phyloP scores from a whole-genome alignment of 805 yeast genomes.

The Zygotorulaspora florentina region DNA sequence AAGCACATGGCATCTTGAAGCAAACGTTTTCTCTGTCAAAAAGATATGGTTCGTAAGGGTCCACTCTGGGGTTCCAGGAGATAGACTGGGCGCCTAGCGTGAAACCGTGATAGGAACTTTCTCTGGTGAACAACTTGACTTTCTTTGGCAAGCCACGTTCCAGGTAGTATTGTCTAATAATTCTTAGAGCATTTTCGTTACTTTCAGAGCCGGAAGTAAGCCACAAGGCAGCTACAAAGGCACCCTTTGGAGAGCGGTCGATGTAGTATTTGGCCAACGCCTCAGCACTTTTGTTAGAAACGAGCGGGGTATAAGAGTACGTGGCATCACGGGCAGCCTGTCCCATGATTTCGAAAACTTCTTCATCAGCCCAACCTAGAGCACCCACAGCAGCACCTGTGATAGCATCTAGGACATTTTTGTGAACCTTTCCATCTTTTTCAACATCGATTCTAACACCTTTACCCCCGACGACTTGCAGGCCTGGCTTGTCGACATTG shows the following conservation, averaged over 20 bases:
- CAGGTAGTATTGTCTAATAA: slow-evolving; percentile 45
- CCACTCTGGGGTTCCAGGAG: slow-evolving; percentile 36
- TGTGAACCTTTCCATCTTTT: slow-evolving; percentile 38
- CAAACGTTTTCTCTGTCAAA: slow-evolving; percentile 22
- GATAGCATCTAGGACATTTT: slow-evolving; percentile 39
- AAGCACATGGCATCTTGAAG: slow-evolving; percentile 31
- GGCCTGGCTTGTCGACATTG: slow-evolving; percentile 36
- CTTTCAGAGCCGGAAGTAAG: slow-evolving; percentile 64
- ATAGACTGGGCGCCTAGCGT: slow-evolving; percentile 44
- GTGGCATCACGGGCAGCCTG: slow-evolving; percentile 38
- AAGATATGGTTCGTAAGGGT: slow-evolving; percentile 29
- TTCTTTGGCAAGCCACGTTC: slow-evolving; percentile 43
- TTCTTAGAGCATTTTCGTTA: slow-evolving; percentile 61
- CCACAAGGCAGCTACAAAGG: slow-evolving; percentile 41
- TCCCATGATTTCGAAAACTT: slow-evolving; percentile 33
- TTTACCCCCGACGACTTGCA: slow-evolving; percentile 41
- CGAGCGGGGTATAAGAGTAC: slow-evolving; percentile 36
- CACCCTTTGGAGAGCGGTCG: slow-evolving; percentile 39
- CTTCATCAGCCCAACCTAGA: slow-evolving; percentile 42
- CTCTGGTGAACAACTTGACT: slow-evolving; percentile 41
- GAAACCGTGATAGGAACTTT: slow-evolving; percentile 47
- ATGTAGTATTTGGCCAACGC: slow-evolving; percentile 41
- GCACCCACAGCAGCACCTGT: slow-evolving; percentile 54
- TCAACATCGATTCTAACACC: slow-evolving; percentile 40
- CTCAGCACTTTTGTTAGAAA: slow-evolving; percentile 40